Conservation (phyloP, 2,329 filamentous ascomycete species). For the Blumeria graminis region DNA sequence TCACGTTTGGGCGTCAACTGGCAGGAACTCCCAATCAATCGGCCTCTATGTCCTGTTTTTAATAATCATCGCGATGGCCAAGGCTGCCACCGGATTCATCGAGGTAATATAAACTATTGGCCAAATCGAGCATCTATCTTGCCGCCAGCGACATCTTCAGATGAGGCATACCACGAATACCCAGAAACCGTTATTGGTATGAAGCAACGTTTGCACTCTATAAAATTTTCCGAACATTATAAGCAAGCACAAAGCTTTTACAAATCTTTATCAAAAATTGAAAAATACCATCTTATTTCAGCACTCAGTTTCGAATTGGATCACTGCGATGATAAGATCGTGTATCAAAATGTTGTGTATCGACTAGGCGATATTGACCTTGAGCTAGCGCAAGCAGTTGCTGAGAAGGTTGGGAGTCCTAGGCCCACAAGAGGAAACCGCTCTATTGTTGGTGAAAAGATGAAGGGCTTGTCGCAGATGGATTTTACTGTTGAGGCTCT, state of each 20-base stretch:
- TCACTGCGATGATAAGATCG: conserved; percentile 56
- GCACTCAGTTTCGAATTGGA: conserved; percentile 50
- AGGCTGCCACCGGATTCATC: conserved; percentile 47
- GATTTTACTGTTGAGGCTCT: conserved; percentile 33
- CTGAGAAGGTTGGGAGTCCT: conserved; percentile 42
- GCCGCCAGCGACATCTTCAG: conserved; percentile 33
- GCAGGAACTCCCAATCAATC: conserved; percentile 56
- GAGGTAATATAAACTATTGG: conserved; percentile 57
- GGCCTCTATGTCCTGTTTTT: conserved; percentile 49
- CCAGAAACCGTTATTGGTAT: conserved; percentile 40
- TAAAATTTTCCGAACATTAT: conserved; percentile 57
- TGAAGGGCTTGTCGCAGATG: conserved; percentile 43
- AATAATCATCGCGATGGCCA: conserved; percentile 56
- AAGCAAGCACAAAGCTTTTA: conserved; percentile 64
- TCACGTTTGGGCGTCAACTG: conserved; percentile 49
- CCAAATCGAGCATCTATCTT: conserved; percentile 43
- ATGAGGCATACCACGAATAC: conserved; percentile 48
- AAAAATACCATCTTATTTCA: conserved; percentile 36
- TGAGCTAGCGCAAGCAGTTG: conserved; percentile 41
- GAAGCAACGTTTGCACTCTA: conserved; percentile 42
- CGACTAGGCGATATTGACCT: conserved; percentile 52
- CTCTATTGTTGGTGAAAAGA: conserved; percentile 40
- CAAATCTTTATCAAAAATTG: conserved; percentile 45
- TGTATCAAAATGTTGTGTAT: conserved; percentile 45
- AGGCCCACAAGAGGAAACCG: conserved; percentile 27